A percentile compares a stretch with the other conserved stretches of the same genome.
Evolutionary conservation across 192 early-diverging fungal species (phyloP).

Genomic region (Powellomyces hirtus): DNA sequence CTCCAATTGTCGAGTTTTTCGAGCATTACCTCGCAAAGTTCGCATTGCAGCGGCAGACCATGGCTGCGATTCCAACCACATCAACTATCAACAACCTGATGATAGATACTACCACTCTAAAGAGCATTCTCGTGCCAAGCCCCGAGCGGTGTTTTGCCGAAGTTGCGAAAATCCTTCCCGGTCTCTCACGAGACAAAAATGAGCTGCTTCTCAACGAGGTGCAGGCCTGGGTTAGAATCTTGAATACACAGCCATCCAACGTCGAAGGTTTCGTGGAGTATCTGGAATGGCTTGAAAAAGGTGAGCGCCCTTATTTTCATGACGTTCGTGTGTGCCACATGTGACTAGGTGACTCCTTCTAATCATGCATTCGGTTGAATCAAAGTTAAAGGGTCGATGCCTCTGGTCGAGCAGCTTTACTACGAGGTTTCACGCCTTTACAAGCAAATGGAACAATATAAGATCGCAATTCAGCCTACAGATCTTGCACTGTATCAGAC

Average conservation of each 20-base stretch:
- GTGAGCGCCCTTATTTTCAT: no score
- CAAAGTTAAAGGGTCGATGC: slow-evolving; percentile 46
- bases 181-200: slow-evolving; percentile 58
- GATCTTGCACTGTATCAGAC: slow-evolving; percentile 63
- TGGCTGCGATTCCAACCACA: slow-evolving; percentile 41
- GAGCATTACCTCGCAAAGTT: slow-evolving; percentile 44
- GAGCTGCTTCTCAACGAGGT: slow-evolving; percentile 57
- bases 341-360: no score
- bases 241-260: slow-evolving; percentile 50
- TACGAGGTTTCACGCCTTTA: slow-evolving; percentile 52
- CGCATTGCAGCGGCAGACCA: slow-evolving; percentile 43
- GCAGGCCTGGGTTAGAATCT: slow-evolving; percentile 55
- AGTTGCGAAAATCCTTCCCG: slow-evolving; percentile 54
- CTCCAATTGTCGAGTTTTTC: slow-evolving; percentile 53
- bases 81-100: slow-evolving; percentile 53
- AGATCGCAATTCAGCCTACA: slow-evolving; percentile 55
- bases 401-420: slow-evolving; percentile 43
- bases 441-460: slow-evolving; percentile 47
- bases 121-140: slow-evolving; percentile 54
- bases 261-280: slow-evolving; percentile 66
- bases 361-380: slow-evolving; percentile 4
- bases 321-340: no score
- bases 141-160: slow-evolving; percentile 60
- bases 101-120: slow-evolving; percentile 53
- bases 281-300: slow-evolving; percentile 57